Evolutionary conservation across 345 rosid genomes (phyloP).

Genomic region (Aurinia saxatilis): DNA sequence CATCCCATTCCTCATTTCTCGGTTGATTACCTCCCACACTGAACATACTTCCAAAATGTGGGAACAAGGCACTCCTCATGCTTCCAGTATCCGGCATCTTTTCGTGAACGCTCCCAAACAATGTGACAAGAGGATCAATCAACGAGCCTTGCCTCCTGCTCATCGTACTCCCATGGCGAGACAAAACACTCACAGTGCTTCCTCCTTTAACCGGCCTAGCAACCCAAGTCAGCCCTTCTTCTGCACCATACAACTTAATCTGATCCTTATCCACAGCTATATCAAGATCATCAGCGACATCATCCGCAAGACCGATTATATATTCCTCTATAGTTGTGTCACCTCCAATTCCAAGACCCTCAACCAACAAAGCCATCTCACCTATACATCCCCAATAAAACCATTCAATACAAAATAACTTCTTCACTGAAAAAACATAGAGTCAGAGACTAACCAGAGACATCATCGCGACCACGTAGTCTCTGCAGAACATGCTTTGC

Average conservation of each 20-base stretch:
- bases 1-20: conserved; percentile 80
- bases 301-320: conserved; percentile 68
- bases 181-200: conserved; percentile 50
- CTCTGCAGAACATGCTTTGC: conserved; percentile 81
- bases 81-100: conserved; percentile 72
- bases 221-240: conserved; percentile 74
- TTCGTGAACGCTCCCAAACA: conserved; percentile 86
- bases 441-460: conserved; percentile 56
- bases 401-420: not conserved
- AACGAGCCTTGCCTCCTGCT: conserved; percentile 38
- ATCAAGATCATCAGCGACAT: conserved; percentile 48
- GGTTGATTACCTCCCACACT: conserved; percentile 78
- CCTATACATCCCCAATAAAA: conserved; percentile 46
- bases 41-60: conserved; percentile 96
- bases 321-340: conserved; percentile 87
- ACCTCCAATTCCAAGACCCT: conserved; percentile 83
- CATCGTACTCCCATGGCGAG: conserved; percentile 65
- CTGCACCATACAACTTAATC: conserved; percentile 84
- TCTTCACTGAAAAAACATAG: not conserved
- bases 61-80: conserved; percentile 87
- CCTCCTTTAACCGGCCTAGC: conserved; percentile 81
- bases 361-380: conserved; percentile 96
- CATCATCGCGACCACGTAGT: conserved; percentile 80
- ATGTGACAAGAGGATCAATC: conserved; percentile 84
- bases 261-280: conserved; percentile 60